phyloP scores from a whole-genome alignment of 768 basidiomycete genomes.

The Psilocybe tampanensis region DNA sequence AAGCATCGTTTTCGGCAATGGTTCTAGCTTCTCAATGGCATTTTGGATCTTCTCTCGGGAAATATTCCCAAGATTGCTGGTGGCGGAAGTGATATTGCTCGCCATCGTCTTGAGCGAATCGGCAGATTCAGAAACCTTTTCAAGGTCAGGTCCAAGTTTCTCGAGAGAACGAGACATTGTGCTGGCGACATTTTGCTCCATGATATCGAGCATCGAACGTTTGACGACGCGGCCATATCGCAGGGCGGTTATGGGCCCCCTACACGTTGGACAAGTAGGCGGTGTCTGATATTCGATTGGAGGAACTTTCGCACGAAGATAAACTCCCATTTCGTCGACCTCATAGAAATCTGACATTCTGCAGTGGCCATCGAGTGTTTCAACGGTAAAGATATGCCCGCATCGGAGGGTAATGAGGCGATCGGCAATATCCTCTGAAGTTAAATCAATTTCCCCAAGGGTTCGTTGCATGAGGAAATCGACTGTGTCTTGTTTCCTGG shows the following conservation, averaged over 20 bases:
- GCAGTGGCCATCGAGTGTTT: conserved; percentile 66
- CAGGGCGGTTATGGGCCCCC: conserved; percentile 53
- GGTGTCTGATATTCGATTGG: conserved; percentile 30
- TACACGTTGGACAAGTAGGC: conserved; percentile 66
- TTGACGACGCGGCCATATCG: conserved; percentile 67
- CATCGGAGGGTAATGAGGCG: conserved; percentile 65
- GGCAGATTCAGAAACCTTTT: background rate
- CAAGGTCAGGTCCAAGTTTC: background rate
- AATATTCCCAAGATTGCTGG: background rate
- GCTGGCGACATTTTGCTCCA: conserved; percentile 63
- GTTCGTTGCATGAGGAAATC: conserved; percentile 58
- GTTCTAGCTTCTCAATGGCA: conserved; percentile 2
- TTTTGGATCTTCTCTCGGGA: conserved; percentile 3
- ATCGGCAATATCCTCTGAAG: conserved; percentile 41
- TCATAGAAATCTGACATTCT: conserved; percentile 53
- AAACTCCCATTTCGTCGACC: conserved; percentile 39
- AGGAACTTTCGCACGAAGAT: conserved; percentile 43
- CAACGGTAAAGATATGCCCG: conserved; percentile 68
- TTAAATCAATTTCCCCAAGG: conserved; percentile 48
- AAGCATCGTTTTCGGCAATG: background rate
- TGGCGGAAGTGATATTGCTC: conserved; percentile 3
- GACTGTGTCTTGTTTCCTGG: conserved; percentile 45
- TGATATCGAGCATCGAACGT: conserved; percentile 61
- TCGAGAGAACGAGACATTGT: conserved; percentile 41
- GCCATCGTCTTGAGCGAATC: background rate